These are phyloP conservation scores for Fraxinus cuspidata DNA, from an alignment of 257 asterid species.

Conservation along the genomic window DNA sequence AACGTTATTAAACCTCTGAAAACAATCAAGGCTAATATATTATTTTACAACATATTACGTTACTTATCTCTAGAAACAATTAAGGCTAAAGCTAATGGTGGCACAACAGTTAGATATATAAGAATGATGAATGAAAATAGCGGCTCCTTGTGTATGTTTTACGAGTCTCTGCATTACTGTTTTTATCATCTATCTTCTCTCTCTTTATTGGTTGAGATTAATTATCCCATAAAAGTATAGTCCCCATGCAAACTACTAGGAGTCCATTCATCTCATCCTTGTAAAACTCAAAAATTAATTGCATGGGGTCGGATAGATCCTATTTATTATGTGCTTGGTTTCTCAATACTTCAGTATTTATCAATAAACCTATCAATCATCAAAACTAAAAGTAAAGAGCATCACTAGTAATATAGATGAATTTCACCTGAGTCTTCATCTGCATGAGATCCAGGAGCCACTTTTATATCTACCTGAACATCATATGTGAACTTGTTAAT, in stretches of 20 bases:
- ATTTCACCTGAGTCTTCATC: conserved; percentile 78
- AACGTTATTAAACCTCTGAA: too few relatives aligned
- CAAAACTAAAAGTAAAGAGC: not conserved
- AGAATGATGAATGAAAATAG: too few relatives aligned
- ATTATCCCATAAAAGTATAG: not conserved
- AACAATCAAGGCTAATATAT: too few relatives aligned
- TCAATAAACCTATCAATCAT: not conserved
- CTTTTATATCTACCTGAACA: conserved; percentile 86
- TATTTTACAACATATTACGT: too few relatives aligned
- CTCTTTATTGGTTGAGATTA: not conserved
- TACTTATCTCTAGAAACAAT: too few relatives aligned
- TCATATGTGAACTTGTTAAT: conserved; percentile 21
- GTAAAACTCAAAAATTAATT: not conserved
- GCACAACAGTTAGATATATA: too few relatives aligned
- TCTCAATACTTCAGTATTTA: conserved; percentile 1
- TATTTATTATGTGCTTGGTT: not conserved
- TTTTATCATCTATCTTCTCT: not conserved
- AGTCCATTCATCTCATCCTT: not conserved
- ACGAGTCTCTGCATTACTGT: not conserved
- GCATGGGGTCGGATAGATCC: not conserved
- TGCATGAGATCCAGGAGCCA: conserved; percentile 97
- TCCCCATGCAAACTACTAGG: not conserved
- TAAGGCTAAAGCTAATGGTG: too few relatives aligned
- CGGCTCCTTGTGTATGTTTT: too few relatives aligned
- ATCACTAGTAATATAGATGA: conserved; percentile 3